phyloP scores from a whole-genome alignment of 2,329 filamentous ascomycete species.

The Stachybotrys chartarum region DNA sequence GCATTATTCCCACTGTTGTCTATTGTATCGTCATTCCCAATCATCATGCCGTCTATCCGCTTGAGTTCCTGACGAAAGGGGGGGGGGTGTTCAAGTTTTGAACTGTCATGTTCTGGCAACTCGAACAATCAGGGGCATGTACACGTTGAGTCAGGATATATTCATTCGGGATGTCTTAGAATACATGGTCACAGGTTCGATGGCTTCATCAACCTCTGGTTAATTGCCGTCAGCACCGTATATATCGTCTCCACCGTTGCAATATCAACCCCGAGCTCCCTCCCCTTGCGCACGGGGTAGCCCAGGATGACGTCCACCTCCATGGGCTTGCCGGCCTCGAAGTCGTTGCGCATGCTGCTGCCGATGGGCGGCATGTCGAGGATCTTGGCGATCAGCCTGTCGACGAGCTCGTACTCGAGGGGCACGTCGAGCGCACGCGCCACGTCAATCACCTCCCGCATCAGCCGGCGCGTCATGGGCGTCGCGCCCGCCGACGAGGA shows the following conservation, averaged over 20 bases:
- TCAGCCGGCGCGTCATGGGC: constrained; percentile 41
- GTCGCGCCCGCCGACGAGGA: constrained; percentile 35
- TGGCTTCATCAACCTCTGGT: constrained; percentile 5
- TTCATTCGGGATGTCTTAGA: too few species aligned
- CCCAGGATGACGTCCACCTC: constrained; percentile 58
- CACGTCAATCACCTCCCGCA: constrained; percentile 46
- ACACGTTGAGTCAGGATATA: too few species aligned
- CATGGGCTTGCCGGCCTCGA: constrained; percentile 47
- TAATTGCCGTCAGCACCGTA: constrained; percentile 23
- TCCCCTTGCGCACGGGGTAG: constrained; percentile 49
- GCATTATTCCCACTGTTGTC: not conserved
- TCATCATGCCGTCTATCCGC: too few species aligned
- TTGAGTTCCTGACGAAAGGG: too few species aligned
- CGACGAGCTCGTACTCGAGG: constrained; percentile 37
- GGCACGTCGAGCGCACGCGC: constrained; percentile 45
- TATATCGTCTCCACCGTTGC: constrained; percentile 38
- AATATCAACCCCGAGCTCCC: constrained; percentile 45
- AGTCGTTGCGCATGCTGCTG: constrained; percentile 52
- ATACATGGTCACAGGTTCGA: not conserved
- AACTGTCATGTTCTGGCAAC: too few species aligned
- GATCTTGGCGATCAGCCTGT: constrained; percentile 40
- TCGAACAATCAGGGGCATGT: too few species aligned
- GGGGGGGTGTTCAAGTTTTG: too few species aligned
- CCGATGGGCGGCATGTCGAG: constrained; percentile 33
- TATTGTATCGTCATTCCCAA: not conserved